These are phyloP conservation scores for Blastobotrys attinorum DNA, from an alignment of 805 yeast genomes.

Conservation along the genomic window DNA sequence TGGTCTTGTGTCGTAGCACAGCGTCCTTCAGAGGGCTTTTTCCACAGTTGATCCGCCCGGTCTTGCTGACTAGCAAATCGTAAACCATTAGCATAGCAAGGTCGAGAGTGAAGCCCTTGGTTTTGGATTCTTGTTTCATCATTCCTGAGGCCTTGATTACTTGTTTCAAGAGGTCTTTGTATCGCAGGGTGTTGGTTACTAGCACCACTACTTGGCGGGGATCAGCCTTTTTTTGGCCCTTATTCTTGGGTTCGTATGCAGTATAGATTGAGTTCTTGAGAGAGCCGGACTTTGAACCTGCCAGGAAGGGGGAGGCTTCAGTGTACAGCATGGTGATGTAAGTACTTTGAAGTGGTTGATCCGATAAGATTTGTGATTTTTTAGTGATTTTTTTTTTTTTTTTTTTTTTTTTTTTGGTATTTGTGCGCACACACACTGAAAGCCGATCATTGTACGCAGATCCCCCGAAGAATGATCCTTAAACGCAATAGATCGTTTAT, in stretches of 20 bases:
- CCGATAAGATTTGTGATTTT: no score
- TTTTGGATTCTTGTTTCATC: conserved; percentile 42
- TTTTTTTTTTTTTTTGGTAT: no score
- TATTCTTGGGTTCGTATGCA: conserved; percentile 28
- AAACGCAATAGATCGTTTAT: no score
- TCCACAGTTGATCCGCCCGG: conserved; percentile 81
- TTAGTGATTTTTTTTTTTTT: no score
- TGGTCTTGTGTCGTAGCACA: conserved; percentile 65
- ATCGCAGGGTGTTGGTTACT: conserved; percentile 68
- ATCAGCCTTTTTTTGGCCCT: conserved; percentile 46
- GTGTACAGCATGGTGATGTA: conserved; percentile 28
- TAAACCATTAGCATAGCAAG: conserved; percentile 58
- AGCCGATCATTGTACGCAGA: no score
- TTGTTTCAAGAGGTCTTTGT: conserved; percentile 52
- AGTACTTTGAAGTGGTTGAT: no score
- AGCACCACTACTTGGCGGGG: conserved; percentile 86
- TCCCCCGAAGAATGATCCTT: no score
- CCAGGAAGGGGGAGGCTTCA: conserved; percentile 38
- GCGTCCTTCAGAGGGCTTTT: conserved; percentile 82
- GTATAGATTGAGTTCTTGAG: conserved; percentile 46
- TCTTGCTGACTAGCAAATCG: conserved; percentile 66
- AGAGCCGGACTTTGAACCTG: conserved; percentile 43
- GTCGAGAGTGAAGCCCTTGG: conserved; percentile 34
- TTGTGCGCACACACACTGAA: no score
- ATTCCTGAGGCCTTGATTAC: conserved; percentile 63